A percentile compares a stretch with the other conserved stretches of the same genome.
Evolutionary conservation across 2,329 filamentous ascomycete genomes (phyloP).

Genomic region (Fusarium algeriense): DNA sequence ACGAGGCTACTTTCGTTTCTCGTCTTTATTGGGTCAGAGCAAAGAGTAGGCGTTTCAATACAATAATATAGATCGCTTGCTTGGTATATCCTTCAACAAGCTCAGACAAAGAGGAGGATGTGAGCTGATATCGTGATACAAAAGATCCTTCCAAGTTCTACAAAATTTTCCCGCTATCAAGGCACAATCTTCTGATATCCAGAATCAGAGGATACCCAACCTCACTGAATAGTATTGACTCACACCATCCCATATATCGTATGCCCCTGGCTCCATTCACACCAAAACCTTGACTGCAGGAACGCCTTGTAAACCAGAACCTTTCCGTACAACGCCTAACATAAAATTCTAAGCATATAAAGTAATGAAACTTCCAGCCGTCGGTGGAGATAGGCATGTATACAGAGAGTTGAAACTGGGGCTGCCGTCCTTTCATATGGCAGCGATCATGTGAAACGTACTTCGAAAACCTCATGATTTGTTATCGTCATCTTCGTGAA

Average conservation of each 20-base stretch:
- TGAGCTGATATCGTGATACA: conserved; percentile 35
- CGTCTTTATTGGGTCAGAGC: neutral
- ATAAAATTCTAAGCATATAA: conserved; percentile 11
- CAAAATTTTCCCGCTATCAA: conserved; percentile 25
- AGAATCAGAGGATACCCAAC: neutral
- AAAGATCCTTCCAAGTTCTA: conserved; percentile 21
- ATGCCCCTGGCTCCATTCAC: conserved; percentile 13
- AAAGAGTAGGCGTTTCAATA: neutral
- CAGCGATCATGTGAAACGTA: conserved; percentile 20
- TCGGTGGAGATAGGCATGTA: conserved; percentile 2
- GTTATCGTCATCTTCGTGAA: conserved; percentile 56
- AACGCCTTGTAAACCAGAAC: conserved; percentile 31
- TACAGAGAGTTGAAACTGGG: conserved; percentile 12
- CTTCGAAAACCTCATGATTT: conserved; percentile 26
- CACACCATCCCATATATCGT: conserved; percentile 3
- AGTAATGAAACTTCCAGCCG: conserved; percentile 9
- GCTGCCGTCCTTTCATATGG: conserved; percentile 7
- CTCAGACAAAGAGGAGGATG: conserved; percentile 29
- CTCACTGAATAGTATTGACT: neutral
- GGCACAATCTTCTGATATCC: neutral
- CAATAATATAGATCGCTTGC: conserved; percentile 18
- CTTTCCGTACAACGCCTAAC: conserved; percentile 27
- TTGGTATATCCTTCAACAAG: conserved; percentile 24
- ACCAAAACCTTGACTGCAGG: conserved; percentile 16
- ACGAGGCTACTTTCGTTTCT: neutral